A percentile compares a stretch with the other conserved stretches of the same genome.
These are phyloP conservation scores for Planoprotostelium fungivorum DNA, from an alignment of 78 protist species.

Conservation along the genomic window DNA sequence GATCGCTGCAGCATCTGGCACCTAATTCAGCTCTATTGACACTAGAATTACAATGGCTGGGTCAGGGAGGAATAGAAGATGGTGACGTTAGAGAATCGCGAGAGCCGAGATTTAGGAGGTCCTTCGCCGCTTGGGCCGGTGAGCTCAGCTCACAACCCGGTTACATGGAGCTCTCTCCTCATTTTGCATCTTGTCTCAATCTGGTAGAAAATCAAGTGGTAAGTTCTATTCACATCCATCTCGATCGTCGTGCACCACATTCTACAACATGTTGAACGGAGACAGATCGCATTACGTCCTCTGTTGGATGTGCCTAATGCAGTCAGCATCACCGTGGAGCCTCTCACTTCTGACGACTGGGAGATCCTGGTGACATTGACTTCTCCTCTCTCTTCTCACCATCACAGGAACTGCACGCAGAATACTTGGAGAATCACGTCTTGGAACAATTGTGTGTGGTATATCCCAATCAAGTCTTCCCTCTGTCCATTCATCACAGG, in stretches of 20 bases:
- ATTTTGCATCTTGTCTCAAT: slow-evolving; percentile 7
- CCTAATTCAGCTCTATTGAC: background rate
- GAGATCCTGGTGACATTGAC: slow-evolving; percentile 18
- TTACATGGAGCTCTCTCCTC: slow-evolving; percentile 43
- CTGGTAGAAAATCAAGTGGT: slow-evolving; percentile 9
- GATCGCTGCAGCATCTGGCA: background rate
- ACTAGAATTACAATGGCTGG: slow-evolving; percentile 44
- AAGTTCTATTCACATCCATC: background rate
- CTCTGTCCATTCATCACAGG: slow-evolving; percentile 51
- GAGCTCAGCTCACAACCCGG: background rate
- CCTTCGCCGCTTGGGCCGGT: slow-evolving; percentile 58
- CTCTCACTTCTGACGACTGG: slow-evolving; percentile 58
- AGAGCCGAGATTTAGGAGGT: background rate
- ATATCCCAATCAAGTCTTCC: slow-evolving; percentile 30
- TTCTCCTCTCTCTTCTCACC: background rate
- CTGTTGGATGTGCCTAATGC: background rate
- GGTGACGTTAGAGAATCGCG: background rate
- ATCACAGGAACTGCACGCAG: slow-evolving; percentile 21
- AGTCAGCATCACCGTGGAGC: slow-evolving; percentile 36
- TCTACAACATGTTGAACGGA: too few species aligned
- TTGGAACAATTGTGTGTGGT: slow-evolving; percentile 46
- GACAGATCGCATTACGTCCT: slow-evolving; percentile 2
- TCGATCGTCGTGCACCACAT: too few species aligned
- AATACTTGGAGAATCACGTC: slow-evolving; percentile 41
- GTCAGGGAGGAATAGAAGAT: slow-evolving; percentile 21